Conservation (phyloP, 2,329 filamentous ascomycete species). For the Dendrostoma leiphaemia region DNA sequence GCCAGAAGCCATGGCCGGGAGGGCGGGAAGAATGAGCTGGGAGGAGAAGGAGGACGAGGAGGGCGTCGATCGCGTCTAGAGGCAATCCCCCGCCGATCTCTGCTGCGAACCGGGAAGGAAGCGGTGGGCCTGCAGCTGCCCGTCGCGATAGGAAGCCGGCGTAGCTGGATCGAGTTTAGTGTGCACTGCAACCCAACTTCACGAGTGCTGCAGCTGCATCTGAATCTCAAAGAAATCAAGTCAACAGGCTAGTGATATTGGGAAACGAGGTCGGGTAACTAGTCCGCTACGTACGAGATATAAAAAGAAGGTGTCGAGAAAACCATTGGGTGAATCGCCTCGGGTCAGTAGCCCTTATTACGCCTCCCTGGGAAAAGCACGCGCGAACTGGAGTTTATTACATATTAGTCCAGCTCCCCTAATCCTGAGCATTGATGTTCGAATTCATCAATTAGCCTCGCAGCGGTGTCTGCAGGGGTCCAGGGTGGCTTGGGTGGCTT, state of each 20-base stretch:
- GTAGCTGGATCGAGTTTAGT: too few relatives aligned
- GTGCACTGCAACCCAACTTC: too few relatives aligned
- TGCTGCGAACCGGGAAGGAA: constrained; percentile 6
- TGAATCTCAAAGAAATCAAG: too few relatives aligned
- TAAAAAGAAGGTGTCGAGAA: background rate
- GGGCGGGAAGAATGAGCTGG: background rate
- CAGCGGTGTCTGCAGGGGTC: background rate
- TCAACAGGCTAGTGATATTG: too few relatives aligned
- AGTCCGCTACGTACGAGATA: too few relatives aligned
- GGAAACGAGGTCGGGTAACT: too few relatives aligned
- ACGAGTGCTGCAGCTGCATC: too few relatives aligned
- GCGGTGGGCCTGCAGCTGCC: constrained; percentile 2
- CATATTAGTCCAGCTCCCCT: background rate
- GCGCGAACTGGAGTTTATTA: background rate
- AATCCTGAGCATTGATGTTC: background rate
- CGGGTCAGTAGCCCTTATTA: background rate
- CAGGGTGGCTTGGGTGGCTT: too few relatives aligned
- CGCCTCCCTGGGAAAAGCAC: background rate
- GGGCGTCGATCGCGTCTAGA: background rate
- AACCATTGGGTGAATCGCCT: background rate
- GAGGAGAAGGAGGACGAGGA: background rate
- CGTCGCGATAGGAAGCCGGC: constrained; percentile 1
- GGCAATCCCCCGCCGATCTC: constrained; percentile 1
- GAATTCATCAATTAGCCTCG: background rate
- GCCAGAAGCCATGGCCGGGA: constrained; percentile 52